Base-by-base conservation (phyloP, 2,329 filamentous ascomycete genomes). In the Epichloe aotearoae region DNA sequence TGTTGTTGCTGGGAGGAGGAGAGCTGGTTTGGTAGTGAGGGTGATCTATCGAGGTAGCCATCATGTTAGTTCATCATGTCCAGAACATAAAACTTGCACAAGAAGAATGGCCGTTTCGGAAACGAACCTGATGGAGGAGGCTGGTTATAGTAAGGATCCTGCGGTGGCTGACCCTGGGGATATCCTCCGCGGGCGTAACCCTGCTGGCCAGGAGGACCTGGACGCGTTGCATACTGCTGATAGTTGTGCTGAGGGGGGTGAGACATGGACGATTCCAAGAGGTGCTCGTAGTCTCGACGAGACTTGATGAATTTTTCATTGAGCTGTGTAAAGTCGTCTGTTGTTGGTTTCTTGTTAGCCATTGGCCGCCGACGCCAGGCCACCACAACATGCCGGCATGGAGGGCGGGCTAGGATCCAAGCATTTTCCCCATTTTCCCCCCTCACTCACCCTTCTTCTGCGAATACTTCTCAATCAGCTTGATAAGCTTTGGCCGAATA, bases 291-390 rank as follows among this genome's bases (percentile, higher is more conserved):
- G 69, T 98, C 93, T 60, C 91, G 81, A 56, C 93, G 84, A 44
- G 93, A 93, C 69, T 98, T 98, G 75, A 98, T 97, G 68, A 98
- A 98, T 71, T 97, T 97, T 68, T 98, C 93, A 62, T 98, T 98
- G 55, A 98, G 74, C 65, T 97, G 91, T 2, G 93, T 96, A 63
- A 98, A 97, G 66, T 98, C 93, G 68, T 98, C 93, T 95, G 10
- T 44, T 5, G 19, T 17, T 3, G 33, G 58, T 64, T 45, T 26
- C 42, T 47, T 43, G 23, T 46, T 19, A 23, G 20, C 19, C 20
- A 14, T 19, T 39, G 10, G 11, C 19, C n/a, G 19, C n/a, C 19
- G 7, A 12, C 19, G 17, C 26, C 26, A 10, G 26, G 26, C 26
- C 15, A 12, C 23, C 6, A 10, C 7, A 40, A 40, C 12, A 19